Evolutionary conservation across 2,329 filamentous ascomycete species (phyloP), one percentile per base, ranked within the genome.

Genomic region (Xylariaceae sp.): DNA sequence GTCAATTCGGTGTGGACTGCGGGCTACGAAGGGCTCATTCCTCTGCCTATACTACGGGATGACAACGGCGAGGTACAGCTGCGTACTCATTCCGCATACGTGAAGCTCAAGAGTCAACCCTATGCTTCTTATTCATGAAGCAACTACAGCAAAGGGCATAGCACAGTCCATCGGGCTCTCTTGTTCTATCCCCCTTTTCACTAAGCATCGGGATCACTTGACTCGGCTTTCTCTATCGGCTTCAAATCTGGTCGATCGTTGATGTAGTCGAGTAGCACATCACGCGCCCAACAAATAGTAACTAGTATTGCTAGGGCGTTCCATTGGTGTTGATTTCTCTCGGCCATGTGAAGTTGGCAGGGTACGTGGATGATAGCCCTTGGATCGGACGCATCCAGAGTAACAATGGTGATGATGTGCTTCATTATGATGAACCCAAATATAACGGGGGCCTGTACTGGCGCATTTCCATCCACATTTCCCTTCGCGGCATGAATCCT

Each of bases 241-340:
- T 55, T n/a, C 29, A 49, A 39, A 34, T 52, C 50, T 9, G 52
- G 44, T 5, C 51, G 55, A 44, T 56, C 53, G n/a, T 55, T 47
- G 7, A 54, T 50, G 32, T 56, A 54, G 11, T 59, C 31, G 7
- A 54, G 50, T 45, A 59, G 55, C 8, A 63, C 61, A 53, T 70
- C 68, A 37, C 68, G 65, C 12, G 67, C 68, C 66, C 67, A 70
- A 39, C 68, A 70, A 29, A 69, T 57, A 12, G 66, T 68, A 9
- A 64, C 64, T 61, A 70, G 61, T 47, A 70, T 65, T 19, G 65
- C 66, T 44, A 69, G 51, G 9, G 68, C 65, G 31, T 69, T 69
- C 68, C 68, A 70, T 46, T 68, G 65, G 19, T 67, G 61, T 51
- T 69, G 67, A 41, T 62, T 67, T 31, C 51, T 52, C 52, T 68